A percentile compares a stretch with the other conserved stretches of the same genome.
Conservation (phyloP, 2,329 filamentous ascomycete genomes). For the Penicillium sp. region DNA sequence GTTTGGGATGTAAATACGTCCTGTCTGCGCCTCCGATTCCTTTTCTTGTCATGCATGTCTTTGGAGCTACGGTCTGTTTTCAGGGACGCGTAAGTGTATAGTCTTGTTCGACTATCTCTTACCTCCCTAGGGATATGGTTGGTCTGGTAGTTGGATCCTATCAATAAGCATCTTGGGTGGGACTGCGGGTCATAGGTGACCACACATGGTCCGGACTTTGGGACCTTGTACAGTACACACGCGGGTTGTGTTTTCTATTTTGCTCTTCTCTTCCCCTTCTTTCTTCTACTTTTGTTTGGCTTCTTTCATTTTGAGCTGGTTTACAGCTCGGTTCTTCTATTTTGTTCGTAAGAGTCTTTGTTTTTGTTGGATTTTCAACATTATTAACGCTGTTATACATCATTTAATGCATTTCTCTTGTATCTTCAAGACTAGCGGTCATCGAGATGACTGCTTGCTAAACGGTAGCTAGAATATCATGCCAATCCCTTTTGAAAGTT, state of each 20-base stretch:
- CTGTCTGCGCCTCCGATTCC: conserved; percentile 11
- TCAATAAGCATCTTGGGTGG: conserved; percentile 21
- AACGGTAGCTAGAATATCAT: not conserved
- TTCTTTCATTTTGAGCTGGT: conserved; percentile 4
- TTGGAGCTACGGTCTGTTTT: conserved; percentile 32
- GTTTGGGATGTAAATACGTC: not conserved
- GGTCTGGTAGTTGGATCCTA: conserved; percentile 17
- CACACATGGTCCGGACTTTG: conserved; percentile 12
- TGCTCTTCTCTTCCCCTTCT: conserved; percentile 15
- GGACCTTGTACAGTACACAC: conserved; percentile 25
- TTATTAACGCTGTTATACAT: conserved; percentile 18
- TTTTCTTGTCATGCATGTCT: conserved; percentile 31
- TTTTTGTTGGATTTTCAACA: conserved; percentile 2
- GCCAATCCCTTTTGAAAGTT: not conserved
- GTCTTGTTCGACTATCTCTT: conserved; percentile 7
- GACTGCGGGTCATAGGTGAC: conserved; percentile 10
- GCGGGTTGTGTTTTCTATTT: conserved; percentile 16
- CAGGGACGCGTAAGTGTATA: conserved; percentile 10
- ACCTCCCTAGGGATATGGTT: conserved; percentile 13
- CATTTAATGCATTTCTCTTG: conserved; percentile 24
- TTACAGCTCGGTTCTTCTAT: conserved; percentile 6
- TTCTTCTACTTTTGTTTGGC: conserved; percentile 5
- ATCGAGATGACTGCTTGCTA: not conserved
- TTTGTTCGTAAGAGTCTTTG: conserved; percentile 10
- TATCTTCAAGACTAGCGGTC: not conserved